Evolutionary conservation across 352 stramenopile genomes (phyloP), one percentile per base, ranked within the genome.

Genomic region (Globisporangium abappressorium): DNA sequence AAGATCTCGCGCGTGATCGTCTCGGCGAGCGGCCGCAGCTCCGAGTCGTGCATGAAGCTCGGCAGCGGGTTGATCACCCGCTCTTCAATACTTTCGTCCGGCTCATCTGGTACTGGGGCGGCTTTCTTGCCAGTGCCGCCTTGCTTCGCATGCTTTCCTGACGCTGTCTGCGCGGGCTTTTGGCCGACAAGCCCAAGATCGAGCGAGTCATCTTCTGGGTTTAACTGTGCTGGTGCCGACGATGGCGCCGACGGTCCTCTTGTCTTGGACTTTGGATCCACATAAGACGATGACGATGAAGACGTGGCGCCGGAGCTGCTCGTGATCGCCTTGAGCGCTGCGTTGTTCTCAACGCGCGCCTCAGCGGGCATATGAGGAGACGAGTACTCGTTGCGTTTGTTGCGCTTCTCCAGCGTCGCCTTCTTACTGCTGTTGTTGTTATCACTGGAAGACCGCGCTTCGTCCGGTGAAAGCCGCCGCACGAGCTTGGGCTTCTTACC

Each of bases 1-100:
- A 94, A 97, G 62, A 98, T 98, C 65, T 98, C 95, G 46, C 90
- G 76, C 54, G 85, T 94, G 53, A 98, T 98, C 11, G 76, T 94
- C 61, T 95, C 80, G 11, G 91, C 93, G 22, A 98, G 79, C 28
- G 88, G 80, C 2, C 87, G 81, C 47, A 97, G 73, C 66, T 98
- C 94, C 15, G 81, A 78, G 65, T 98, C 93, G 28, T 76, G 79
- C 28, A 92, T 76, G 70, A 97, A 98, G 14, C 77, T 78, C 18
- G 94, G 90, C 14, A 98, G 68, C 14, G 94, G 93, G 66, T 96
- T 97, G 6, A 98, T 71, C 30, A 97, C 61, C 30, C 77, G 80
- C 51, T 93, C 85, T 51, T 93, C 85, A 8, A 90, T 68, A 12
- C 63, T 79, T 20, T 92, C 87, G 60, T 90, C 79, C 0, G 71